Percentiles rank a stretch among this genome's conserved stretches.
phyloP scores from a whole-genome alignment of 805 yeast species.

The Ogataea polymorpha region DNA sequence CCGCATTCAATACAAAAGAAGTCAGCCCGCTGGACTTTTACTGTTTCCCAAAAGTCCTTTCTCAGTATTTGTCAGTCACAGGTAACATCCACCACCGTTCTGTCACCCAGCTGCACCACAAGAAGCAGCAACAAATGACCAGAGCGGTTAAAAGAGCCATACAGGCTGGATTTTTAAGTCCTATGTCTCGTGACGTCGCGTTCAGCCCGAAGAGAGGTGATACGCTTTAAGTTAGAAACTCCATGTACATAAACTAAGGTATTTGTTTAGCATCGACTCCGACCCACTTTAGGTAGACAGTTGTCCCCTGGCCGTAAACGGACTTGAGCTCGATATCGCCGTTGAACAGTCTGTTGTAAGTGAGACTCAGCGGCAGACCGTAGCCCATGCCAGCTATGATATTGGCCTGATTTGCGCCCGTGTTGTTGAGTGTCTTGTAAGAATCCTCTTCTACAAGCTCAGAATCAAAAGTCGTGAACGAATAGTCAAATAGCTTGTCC shows the following conservation, averaged over 20 bases:
- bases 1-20: constrained; percentile 37
- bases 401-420: constrained; percentile 50
- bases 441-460: constrained; percentile 45
- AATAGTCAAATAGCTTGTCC: constrained; percentile 74
- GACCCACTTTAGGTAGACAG: constrained; percentile 56
- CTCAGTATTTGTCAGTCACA: constrained; percentile 61
- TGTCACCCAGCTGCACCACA: constrained; percentile 61
- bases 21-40: constrained; percentile 70
- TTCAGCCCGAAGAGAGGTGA: constrained; percentile 34
- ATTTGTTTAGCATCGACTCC: constrained; percentile 31
- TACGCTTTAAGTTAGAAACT: constrained; percentile 16
- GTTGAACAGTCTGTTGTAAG: constrained; percentile 70
- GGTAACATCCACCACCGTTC: constrained; percentile 77
- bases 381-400: constrained; percentile 94
- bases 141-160: constrained; percentile 80
- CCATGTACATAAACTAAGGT: constrained; percentile 5
- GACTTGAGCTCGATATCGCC: constrained; percentile 69
- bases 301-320: constrained; percentile 76
- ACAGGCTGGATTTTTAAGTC: constrained; percentile 73
- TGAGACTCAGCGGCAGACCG: constrained; percentile 82
- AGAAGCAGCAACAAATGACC: constrained; percentile 67
- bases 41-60: constrained; percentile 66
- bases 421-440: constrained; percentile 59
- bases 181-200: constrained; percentile 62
- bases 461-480: constrained; percentile 73